Evolutionary conservation across 305 asterid genomes (phyloP), one percentile per base, ranked within the genome.

Genomic region (Lippia alba): DNA sequence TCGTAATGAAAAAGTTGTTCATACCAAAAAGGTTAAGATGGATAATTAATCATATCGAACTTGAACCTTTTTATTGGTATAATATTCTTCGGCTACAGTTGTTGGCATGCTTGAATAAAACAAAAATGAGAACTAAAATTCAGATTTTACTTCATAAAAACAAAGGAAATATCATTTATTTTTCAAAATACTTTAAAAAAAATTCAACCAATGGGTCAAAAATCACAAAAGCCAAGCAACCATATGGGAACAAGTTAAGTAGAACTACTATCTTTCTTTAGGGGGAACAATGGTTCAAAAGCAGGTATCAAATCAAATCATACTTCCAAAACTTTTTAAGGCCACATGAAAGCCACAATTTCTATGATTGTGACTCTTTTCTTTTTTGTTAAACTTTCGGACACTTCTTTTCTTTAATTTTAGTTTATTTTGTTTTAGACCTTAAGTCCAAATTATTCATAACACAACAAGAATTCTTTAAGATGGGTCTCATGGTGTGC

Each of bases 301-400:
- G 66, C 64, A 51, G 63, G 40, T 69, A 65, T 69, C 72, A 48
- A 49, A 57, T 70, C 69, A 76, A 70, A 45, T 34, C 11, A 6
- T 6, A 14, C 56, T 7, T 5, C 44, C 39, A 45, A 30, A 36
- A 33, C 46, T 56, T 67, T 6, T 56, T 41, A 67, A 8, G 33
- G 45, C 45, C 71, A 54, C 70, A 74, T 74, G 70, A 54, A 74
- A 60, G 64, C 65, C 69, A 66, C 67, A 48, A 64, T 33, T 65
- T 66, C 60, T 49, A 66, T 74, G 59, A 74, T 15, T 46, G 24
- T 66, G 49, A 68, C 53, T 55, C 44, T 49, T 36, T 55, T 62
- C 53, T 55, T 45, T 33, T 41, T 45, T 67, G 41, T 67, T 66
- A 30, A 61, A 62, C 20, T 67, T 15, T 20, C 17, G 8, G 17